Conservation (phyloP, 306 rosid species). For the Canavalia ensiformis region DNA sequence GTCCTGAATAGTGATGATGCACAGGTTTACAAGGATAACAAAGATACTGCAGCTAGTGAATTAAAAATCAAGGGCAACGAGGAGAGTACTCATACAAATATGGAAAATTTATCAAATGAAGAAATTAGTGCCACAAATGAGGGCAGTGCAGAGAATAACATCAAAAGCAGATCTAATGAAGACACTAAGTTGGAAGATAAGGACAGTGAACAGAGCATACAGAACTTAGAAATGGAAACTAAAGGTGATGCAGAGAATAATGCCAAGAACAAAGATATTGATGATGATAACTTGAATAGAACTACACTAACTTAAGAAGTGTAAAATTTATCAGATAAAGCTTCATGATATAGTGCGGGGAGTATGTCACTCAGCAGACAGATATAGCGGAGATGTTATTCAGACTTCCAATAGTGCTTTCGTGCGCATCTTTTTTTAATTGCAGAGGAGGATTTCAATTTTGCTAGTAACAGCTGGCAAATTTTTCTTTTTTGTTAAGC, state of each 20-base stretch:
- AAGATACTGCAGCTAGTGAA: constrained; percentile 29
- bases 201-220: constrained; percentile 13
- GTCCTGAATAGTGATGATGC: not conserved
- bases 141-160: constrained; percentile 20
- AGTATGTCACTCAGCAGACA: not conserved
- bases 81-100: constrained; percentile 26
- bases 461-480: constrained; percentile 1
- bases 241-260: constrained; percentile 15
- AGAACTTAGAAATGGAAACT: not conserved
- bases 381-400: constrained; percentile 6
- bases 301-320: not conserved
- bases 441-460: constrained; percentile 19
- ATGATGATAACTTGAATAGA: constrained; percentile 18
- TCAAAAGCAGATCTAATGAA: not conserved
- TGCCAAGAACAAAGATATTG: constrained; percentile 38
- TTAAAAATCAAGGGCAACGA: constrained; percentile 3
- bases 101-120: constrained; percentile 8
- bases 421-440: constrained; percentile 6
- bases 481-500: not conserved
- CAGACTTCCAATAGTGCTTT: constrained; percentile 1
- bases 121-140: constrained; percentile 33
- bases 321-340: constrained; percentile 25
- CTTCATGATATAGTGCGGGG: not conserved
- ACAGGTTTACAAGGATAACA: constrained; percentile 6
- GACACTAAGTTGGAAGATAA: not conserved